Base-by-base conservation (phyloP, 1,284 basidiomycete genomes). In the Gymnopus androsaceus region DNA sequence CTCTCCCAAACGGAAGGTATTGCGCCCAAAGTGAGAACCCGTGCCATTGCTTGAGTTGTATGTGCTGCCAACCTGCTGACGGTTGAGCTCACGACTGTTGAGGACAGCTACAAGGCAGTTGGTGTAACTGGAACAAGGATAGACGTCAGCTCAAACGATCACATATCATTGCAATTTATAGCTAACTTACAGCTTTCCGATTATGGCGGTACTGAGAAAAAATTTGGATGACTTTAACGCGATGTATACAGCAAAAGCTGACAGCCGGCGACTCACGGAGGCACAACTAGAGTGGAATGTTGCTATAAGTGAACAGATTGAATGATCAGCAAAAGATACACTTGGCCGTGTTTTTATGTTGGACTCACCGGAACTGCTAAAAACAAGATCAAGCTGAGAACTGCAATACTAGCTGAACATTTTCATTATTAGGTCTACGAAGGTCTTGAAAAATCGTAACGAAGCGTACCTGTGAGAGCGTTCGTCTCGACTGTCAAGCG, bases 401-500 rank as follows among this genome's bases (percentile, higher is more conserved):
- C 28, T 21, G 55, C 55, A 15, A 52, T 34, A 12, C 51, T 25
- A 47, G 55, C 55, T 57, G 41, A 25, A 51, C 3, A 37, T 17
- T 51, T 14, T 40, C n/a, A 25, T 33, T 51, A 15, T 38, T 33
- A 14, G 37, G 14, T 4, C 27, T 51, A 11, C 8, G 12, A 3
- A 25, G 4, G 15, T 36, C 6, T 15, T 4, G 21, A 15, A n/a
- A 12, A n/a, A 38, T n/a, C 11, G 6, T n/a, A n/a, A n/a, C n/a
- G n/a, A n/a, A n/a, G n/a, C 51, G 17, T 33, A 60, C 61, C 54
- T n/a, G 61, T 62, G 12, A 60, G 54, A 14, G 46, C 40, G 30
- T 62, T 62, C 12, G 61, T 62, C 45, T 62, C 61, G 9, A 62
- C 61, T 17, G 57, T 52, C 34, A 62, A 40, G 6, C 50, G 53